Conservation (phyloP, 2,329 filamentous ascomycete species). For the Drechslera avenae region DNA sequence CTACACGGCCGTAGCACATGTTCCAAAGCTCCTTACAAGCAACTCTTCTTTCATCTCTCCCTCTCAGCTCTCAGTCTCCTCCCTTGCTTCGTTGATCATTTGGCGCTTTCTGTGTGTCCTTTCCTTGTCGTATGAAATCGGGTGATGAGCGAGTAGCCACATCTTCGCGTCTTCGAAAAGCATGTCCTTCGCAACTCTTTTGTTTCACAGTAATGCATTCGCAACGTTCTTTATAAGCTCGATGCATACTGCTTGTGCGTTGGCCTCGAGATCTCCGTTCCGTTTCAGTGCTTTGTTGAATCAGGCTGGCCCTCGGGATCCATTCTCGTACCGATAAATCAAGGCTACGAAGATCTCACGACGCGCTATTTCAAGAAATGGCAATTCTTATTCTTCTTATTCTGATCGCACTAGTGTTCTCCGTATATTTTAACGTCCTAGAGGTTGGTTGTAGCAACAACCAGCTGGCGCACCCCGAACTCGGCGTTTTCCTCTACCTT, state of each 20-base stretch:
- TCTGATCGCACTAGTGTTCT: neutral
- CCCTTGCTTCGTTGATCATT: conserved; percentile 4
- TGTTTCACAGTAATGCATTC: neutral
- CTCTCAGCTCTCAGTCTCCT: conserved; percentile 4
- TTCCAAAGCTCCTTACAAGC: neutral
- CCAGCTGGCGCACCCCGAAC: conserved; percentile 2
- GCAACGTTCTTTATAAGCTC: conserved; percentile 1
- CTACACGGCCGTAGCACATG: neutral
- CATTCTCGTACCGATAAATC: conserved; percentile 3
- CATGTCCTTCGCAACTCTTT: conserved; percentile 3
- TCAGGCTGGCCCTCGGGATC: conserved; percentile 1
- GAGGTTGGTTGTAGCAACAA: conserved; percentile 1
- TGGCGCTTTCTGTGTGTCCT: conserved; percentile 2
- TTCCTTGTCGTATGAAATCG: conserved; percentile 6
- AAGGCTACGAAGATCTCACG: conserved; percentile 5
- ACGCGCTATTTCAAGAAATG: neutral
- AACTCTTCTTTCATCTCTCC: neutral
- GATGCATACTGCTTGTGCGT: neutral
- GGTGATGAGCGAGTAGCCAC: conserved; percentile 1
- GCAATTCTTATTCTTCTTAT: neutral
- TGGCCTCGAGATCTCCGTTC: neutral
- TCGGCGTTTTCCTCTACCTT: conserved; percentile 2
- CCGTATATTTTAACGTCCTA: conserved; percentile 4
- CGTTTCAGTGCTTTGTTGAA: conserved; percentile 11
- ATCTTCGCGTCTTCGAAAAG: conserved; percentile 4